These are phyloP conservation scores for Croton laevigatus DNA, from an alignment of 441 rosid genomes.

Conservation along the genomic window DNA sequence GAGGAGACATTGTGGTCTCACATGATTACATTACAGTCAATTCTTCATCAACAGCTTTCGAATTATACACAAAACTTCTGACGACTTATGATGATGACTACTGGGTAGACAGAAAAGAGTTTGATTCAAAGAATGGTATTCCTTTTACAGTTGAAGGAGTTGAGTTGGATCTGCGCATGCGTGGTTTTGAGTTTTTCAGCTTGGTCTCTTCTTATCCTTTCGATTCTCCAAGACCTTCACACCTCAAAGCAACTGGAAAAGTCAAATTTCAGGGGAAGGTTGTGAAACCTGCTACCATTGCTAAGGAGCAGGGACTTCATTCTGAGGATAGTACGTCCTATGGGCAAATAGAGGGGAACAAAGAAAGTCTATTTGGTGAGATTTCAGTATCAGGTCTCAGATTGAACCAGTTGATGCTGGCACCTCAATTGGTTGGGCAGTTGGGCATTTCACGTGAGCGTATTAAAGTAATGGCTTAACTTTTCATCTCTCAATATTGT, in stretches of 20 bases:
- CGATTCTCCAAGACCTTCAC: constrained; percentile 96
- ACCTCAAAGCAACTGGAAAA: constrained; percentile 93
- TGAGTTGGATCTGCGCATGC: constrained; percentile 95
- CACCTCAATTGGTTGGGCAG: constrained; percentile 85
- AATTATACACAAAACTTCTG: constrained; percentile 71
- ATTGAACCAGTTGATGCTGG: constrained; percentile 90
- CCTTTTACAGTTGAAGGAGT: constrained; percentile 91
- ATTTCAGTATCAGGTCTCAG: constrained; percentile 85
- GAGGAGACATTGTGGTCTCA: constrained; percentile 94
- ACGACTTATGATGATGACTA: constrained; percentile 72
- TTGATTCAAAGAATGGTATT: constrained; percentile 36
- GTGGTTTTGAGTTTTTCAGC: constrained; percentile 96
- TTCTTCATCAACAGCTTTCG: constrained; percentile 91
- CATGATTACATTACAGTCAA: constrained; percentile 77
- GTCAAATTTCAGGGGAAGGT: constrained; percentile 91
- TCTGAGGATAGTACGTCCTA: constrained; percentile 32
- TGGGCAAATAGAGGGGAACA: constrained; percentile 30
- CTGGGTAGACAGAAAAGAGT: constrained; percentile 46
- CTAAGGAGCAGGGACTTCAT: constrained; percentile 34
- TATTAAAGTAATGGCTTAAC: constrained; percentile 60
- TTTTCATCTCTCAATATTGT: constrained; percentile 8
- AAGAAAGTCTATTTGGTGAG: constrained; percentile 75
- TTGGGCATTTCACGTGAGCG: constrained; percentile 71
- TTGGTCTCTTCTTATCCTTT: constrained; percentile 81
- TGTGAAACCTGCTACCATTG: constrained; percentile 36